Evolutionary conservation across 768 basidiomycete genomes (phyloP), one percentile per base, ranked within the genome.

Genomic region (Boletus tomentosulus): DNA sequence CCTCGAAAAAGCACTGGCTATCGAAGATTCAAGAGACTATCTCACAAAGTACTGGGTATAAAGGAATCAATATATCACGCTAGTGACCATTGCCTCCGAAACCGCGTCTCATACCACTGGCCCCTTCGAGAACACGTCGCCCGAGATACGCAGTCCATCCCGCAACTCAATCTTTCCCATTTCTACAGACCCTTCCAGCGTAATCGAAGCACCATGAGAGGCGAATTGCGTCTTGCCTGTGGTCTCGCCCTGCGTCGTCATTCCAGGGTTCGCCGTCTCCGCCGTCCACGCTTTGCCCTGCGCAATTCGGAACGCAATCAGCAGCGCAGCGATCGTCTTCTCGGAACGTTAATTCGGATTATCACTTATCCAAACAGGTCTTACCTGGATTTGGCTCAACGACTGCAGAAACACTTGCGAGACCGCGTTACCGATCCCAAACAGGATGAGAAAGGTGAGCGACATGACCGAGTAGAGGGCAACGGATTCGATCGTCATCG

Each of bases 401-500:
- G 64, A 42, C 16, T 63, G 65, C 7, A 74, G 34, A 35, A 73
- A 61, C n/a, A 71, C 49, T 27, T 69, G 67, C 30, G 66, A 66
- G 4, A 69, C 45, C 0, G 62, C 42, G 13, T 55, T 64, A 12
- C 56, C 46, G 8, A 54, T 9, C 4, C 57, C 58, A 45, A 65
- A 74, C 15, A 63, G 44, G 15, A 68, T 51, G 22, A 76, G 44
- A 50, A 75, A 71, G 0, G 71, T 28, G 8, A 74, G 11, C 0
- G 63, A 63, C 15, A 63, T 46, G 6, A 57, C 15, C 5, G 68
- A 61, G 44, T 72, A 73, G 3, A 71, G 42, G 3, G 67, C 59
- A 2, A 70, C 71, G 0, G 69, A 71, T 57, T 75, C 74, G 45
- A 76, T 46, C 30, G 72, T 37, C 60, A 76, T 73, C 5, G 73